Evolutionary conservation across 164 flowering plant species (phyloP).

Genomic region (Nymphaea thermarum): DNA sequence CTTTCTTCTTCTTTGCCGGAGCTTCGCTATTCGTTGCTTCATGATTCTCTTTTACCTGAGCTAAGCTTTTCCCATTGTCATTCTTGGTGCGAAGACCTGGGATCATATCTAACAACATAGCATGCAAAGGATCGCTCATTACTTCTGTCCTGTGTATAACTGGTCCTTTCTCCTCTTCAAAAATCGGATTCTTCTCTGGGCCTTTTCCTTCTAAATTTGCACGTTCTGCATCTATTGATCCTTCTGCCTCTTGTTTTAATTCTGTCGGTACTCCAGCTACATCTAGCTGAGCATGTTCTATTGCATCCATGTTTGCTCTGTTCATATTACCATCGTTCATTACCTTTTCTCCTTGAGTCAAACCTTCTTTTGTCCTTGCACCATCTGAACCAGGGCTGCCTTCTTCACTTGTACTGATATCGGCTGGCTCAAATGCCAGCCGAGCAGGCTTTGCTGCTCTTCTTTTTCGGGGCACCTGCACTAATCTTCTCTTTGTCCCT

Average conservation of each 20-base stretch:
- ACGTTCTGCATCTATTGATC: not conserved
- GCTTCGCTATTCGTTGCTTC: conserved; percentile 11
- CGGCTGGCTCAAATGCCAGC: no score
- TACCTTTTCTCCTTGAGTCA: not conserved
- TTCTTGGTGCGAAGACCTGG: conserved; percentile 50
- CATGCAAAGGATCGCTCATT: conserved; percentile 59
- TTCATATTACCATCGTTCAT: not conserved
- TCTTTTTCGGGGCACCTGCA: no score
- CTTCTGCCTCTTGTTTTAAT: not conserved
- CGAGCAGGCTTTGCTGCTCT: no score
- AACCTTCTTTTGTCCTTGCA: not conserved
- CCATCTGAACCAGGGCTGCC: not conserved
- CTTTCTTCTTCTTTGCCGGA: conserved; percentile 69
- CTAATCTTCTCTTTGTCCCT: no score
- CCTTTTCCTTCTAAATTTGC: not conserved
- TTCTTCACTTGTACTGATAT: no score
- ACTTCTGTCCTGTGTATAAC: conserved; percentile 10
- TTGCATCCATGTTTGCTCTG: not conserved
- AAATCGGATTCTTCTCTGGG: not conserved
- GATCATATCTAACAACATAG: conserved; percentile 72
- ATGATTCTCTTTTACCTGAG: not conserved
- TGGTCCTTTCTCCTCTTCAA: not conserved
- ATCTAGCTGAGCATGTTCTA: not conserved
- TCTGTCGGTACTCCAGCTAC: not conserved
- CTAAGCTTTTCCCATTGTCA: conserved; percentile 13